Evolutionary conservation across 225 moss, liverwort and hornwort species (phyloP).

Genomic region (Bryoerythrophyllum caledonicum): DNA sequence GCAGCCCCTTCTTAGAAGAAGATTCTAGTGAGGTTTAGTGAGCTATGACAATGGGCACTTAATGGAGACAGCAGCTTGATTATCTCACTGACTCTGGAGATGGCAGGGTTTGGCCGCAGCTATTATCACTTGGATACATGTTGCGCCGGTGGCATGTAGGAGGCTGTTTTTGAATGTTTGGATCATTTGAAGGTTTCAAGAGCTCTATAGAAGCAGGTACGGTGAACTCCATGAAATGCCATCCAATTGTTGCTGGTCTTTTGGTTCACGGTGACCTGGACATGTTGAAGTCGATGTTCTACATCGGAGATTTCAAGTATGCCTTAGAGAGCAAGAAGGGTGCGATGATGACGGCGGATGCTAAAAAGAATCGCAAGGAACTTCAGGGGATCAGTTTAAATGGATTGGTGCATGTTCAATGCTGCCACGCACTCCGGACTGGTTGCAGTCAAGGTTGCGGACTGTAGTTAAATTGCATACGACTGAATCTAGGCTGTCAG

Average conservation of each 20-base stretch:
- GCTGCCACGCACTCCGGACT: too few relatives aligned
- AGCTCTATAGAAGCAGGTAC: conserved; percentile 13
- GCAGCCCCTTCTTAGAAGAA: too few relatives aligned
- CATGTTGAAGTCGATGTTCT: conserved; percentile 1
- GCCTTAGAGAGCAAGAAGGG: background rate
- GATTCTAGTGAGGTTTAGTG: too few relatives aligned
- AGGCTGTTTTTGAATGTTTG: conserved; percentile 1
- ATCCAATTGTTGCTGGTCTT: background rate
- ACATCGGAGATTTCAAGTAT: background rate
- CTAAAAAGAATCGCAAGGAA: conserved; percentile 22
- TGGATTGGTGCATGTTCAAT: background rate
- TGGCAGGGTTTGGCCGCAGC: background rate
- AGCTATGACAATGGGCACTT: too few relatives aligned
- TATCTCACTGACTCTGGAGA: conserved; percentile 8
- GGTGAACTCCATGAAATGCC: conserved; percentile 17
- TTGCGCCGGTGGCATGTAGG: conserved; percentile 6
- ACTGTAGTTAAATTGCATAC: too few relatives aligned
- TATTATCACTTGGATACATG: background rate
- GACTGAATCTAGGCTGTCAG: too few relatives aligned
- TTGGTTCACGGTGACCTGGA: conserved; percentile 22
- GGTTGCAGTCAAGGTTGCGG: background rate
- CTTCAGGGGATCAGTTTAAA: conserved; percentile 10
- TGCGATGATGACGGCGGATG: conserved; percentile 15
- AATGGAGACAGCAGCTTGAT: background rate
- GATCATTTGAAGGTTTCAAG: conserved; percentile 9